Evolutionary conservation across 345 rosid species (phyloP).

Genomic region (Corymbia maculata): DNA sequence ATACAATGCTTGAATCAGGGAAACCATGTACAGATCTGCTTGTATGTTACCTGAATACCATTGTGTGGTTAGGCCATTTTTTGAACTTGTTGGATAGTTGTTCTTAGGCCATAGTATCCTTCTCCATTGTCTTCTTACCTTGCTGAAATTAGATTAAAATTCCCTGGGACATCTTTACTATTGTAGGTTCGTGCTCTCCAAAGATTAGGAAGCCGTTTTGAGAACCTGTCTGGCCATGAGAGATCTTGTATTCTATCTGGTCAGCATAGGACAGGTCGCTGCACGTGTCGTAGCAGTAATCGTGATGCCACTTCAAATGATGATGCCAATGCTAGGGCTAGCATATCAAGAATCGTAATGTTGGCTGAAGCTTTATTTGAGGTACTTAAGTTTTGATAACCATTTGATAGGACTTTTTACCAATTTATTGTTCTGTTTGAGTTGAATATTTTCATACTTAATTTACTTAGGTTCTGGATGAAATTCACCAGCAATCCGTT

Average conservation of each 20-base stretch:
- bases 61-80: neutral
- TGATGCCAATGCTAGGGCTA: constrained; percentile 76
- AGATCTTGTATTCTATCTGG: constrained; percentile 86
- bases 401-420: neutral
- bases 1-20: neutral
- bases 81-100: neutral
- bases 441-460: constrained; percentile 8
- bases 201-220: constrained; percentile 84
- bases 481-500: constrained; percentile 95
- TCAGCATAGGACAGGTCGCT: constrained; percentile 72
- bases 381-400: constrained; percentile 24
- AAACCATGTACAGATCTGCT: neutral
- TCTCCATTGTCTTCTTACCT: neutral
- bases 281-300: constrained; percentile 61
- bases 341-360: constrained; percentile 97
- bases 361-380: constrained; percentile 97
- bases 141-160: neutral
- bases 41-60: neutral
- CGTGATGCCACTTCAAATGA: constrained; percentile 45
- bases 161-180: neutral
- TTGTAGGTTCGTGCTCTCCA: constrained; percentile 90
- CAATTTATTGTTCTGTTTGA: constrained; percentile 1
- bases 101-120: neutral
- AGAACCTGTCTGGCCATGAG: constrained; percentile 79
- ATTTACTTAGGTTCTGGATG: constrained; percentile 88